phyloP scores from a whole-genome alignment of 768 basidiomycete genomes.

The Inosperma sp. region DNA sequence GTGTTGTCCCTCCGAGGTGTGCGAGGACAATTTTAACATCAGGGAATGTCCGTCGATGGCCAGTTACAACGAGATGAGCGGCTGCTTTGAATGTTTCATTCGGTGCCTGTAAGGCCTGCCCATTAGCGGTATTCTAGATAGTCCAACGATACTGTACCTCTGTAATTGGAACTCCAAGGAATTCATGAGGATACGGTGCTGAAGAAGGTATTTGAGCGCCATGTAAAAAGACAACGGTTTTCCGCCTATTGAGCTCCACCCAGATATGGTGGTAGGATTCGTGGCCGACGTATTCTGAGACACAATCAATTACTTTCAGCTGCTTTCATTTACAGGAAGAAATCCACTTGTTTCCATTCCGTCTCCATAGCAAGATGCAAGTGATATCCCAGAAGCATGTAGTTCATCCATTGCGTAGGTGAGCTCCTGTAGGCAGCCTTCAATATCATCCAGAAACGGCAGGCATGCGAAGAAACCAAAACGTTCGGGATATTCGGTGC shows the following conservation, averaged over 20 bases:
- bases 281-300: slow-evolving; percentile 60
- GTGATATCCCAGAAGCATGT: slow-evolving; percentile 56
- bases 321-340: background rate
- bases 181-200: slow-evolving; percentile 57
- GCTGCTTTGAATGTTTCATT: slow-evolving; percentile 83
- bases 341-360: slow-evolving; percentile 49
- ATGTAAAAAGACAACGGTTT: slow-evolving; percentile 66
- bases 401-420: slow-evolving; percentile 56
- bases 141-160: slow-evolving; percentile 40
- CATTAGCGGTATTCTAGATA: slow-evolving; percentile 4
- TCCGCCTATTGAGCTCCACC: slow-evolving; percentile 59
- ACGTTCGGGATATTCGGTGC: slow-evolving; percentile 44
- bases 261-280: slow-evolving; percentile 61
- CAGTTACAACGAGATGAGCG: slow-evolving; percentile 69
- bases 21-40: slow-evolving; percentile 63
- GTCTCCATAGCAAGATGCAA: slow-evolving; percentile 64
- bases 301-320: slow-evolving; percentile 5
- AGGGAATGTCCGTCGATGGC: slow-evolving; percentile 57
- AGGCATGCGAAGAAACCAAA: slow-evolving; percentile 71
- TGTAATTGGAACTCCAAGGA: slow-evolving; percentile 62
- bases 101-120: slow-evolving; percentile 48
- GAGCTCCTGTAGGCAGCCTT: slow-evolving; percentile 60
- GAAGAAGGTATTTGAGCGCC: slow-evolving; percentile 64
- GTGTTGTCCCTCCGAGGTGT: slow-evolving; percentile 68
- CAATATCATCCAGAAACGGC: slow-evolving; percentile 56